phyloP scores from a whole-genome alignment of 805 yeast species.

The Kodamaea kaohsiungensis region DNA sequence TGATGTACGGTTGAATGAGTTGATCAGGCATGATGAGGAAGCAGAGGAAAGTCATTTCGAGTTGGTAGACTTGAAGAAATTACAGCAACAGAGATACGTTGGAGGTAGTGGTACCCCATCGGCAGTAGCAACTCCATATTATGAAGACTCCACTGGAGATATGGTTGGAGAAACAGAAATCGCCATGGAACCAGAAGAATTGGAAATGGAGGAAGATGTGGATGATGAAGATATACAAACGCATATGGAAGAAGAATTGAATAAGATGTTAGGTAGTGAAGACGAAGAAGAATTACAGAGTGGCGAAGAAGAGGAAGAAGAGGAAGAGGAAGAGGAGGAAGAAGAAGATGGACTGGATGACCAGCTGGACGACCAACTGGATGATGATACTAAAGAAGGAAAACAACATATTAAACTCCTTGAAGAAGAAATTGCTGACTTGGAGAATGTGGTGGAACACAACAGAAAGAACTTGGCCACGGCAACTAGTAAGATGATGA shows the following conservation, averaged over 20 bases:
- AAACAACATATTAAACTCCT: constrained; percentile 64
- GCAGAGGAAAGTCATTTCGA: constrained; percentile 83
- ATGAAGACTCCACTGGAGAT: background rate
- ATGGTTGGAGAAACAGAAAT: constrained; percentile 4
- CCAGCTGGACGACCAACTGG: constrained; percentile 50
- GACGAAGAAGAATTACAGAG: constrained; percentile 40
- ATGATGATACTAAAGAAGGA: constrained; percentile 53
- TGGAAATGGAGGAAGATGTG: constrained; percentile 36
- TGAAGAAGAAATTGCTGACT: constrained; percentile 81
- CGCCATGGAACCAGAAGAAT: constrained; percentile 14
- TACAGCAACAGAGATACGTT: constrained; percentile 25
- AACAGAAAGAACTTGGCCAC: constrained; percentile 71
- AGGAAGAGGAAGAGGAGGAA: constrained; percentile 57
- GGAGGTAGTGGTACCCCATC: constrained; percentile 17
- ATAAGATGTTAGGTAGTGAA: constrained; percentile 46
- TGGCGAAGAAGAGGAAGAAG: constrained; percentile 52
- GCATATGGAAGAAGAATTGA: constrained; percentile 57
- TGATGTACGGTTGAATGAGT: constrained; percentile 75
- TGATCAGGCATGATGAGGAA: constrained; percentile 73
- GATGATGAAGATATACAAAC: constrained; percentile 31
- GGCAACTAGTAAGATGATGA: constrained; percentile 81
- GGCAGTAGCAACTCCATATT: constrained; percentile 6
- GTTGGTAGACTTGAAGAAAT: constrained; percentile 53
- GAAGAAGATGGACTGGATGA: constrained; percentile 55
- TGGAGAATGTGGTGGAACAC: constrained; percentile 72